Conservation (phyloP, 768 basidiomycete genomes). For the Amanita exitialis region DNA sequence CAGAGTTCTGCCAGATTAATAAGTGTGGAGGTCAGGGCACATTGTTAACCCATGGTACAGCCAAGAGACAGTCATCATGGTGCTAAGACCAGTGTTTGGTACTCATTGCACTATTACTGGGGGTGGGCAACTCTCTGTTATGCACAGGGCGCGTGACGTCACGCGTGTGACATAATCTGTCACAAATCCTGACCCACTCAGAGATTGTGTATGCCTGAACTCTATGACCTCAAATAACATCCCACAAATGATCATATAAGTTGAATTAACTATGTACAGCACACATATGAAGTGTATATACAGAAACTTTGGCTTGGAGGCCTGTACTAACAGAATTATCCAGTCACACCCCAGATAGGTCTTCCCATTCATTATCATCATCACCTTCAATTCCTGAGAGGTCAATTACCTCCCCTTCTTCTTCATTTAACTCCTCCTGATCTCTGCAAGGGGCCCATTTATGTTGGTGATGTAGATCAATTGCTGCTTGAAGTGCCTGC, state of each 20-base stretch:
- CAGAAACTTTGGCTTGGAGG: neutral
- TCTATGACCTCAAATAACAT: neutral
- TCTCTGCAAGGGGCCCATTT: neutral
- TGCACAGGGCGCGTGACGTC: too few relatives aligned
- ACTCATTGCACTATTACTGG: too few relatives aligned
- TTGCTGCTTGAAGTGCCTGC: constrained; percentile 5
- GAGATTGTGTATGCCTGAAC: too few relatives aligned
- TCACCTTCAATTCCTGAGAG: neutral
- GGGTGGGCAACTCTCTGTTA: too few relatives aligned
- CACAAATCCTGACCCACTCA: too few relatives aligned
- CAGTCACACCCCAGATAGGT: neutral
- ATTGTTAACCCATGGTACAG: too few relatives aligned
- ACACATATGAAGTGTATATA: neutral
- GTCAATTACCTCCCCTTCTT: neutral
- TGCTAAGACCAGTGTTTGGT: too few relatives aligned
- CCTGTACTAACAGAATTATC: neutral
- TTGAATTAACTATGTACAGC: neutral
- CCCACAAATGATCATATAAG: neutral
- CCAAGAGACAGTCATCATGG: too few relatives aligned
- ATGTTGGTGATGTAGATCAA: constrained; percentile 1
- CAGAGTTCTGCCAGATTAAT: too few relatives aligned
- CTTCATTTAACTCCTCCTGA: neutral
- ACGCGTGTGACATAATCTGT: too few relatives aligned
- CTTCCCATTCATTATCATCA: neutral
- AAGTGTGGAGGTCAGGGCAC: too few relatives aligned